Evolutionary conservation across 78 protist species (phyloP).

Genomic region (Dictyostelium discoideum): dicty_2.7 NC_007091.3:1979001-1979500

Average conservation of each 20-base stretch:
- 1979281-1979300: not conserved
- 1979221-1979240: too few relatives aligned
- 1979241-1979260: not conserved
- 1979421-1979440: not conserved
- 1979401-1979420: not conserved
- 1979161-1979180: not conserved
- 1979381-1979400: not conserved
- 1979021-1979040: too few relatives aligned
- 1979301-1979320: not conserved
- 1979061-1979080: too few relatives aligned
- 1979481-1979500: slow-evolving; percentile 66
- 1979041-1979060: too few relatives aligned
- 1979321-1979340: not conserved
- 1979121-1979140: not conserved
- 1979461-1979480: slow-evolving; percentile 73
- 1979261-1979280: not conserved
- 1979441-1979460: slow-evolving; percentile 35
- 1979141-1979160: not conserved
- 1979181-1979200: too few relatives aligned
- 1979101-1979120: too few relatives aligned
- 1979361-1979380: not conserved
- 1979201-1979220: too few relatives aligned
- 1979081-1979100: too few relatives aligned
- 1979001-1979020: not conserved
- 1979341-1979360: not conserved